Evolutionary conservation across 805 yeast genomes (phyloP), one percentile per base, ranked within the genome.

Genomic region (Saccharomycopsis sp.): DNA sequence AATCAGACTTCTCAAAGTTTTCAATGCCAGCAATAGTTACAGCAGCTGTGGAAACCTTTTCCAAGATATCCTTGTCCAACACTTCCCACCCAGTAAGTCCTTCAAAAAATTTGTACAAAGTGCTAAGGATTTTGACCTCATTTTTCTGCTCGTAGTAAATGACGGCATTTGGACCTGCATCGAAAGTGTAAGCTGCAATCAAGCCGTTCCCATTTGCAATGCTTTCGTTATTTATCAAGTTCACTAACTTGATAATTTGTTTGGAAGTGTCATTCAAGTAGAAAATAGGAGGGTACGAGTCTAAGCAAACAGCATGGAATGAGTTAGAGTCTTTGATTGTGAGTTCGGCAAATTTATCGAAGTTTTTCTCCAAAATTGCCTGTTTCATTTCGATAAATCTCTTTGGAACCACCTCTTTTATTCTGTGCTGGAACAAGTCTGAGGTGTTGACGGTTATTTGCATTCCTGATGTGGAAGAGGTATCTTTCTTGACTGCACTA

Each of bases 161-260:
- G 51, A 94, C 99, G 20, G 97, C 97, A 73, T 94, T 94, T 72
- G 99, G 99, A 69, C 99, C 99, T 34, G 99, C 99, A 72, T 94
- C 99, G 68, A 87, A 94, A 1, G 99, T 94, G 73, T 94, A 94
- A 44, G 98, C 98, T 12, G 97, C 99, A 57, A 92, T 79, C 59
- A 70, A 71, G 7, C 56, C 56, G 24, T 64, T 61, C 55, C 87
- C 89, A 40, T 80, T 84, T 2, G 70, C 64, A 8, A 52, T 48
- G 20, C 56, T 51, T 24, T 50, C 41, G 63, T 79, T 84, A 68
- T 94, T 94, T 69, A 94, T 81, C 57, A 78, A 74, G 71, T 94
- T 95, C 52, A 91, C 80, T 54, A 89, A 75, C 65, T 86, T 87
- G 48, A 59, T 56, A 66, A 90, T 81, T 56, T 83, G 84, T 65